phyloP scores from a whole-genome alignment of 1,139 yeast genomes.

The Geotrichum aggregatum region DNA sequence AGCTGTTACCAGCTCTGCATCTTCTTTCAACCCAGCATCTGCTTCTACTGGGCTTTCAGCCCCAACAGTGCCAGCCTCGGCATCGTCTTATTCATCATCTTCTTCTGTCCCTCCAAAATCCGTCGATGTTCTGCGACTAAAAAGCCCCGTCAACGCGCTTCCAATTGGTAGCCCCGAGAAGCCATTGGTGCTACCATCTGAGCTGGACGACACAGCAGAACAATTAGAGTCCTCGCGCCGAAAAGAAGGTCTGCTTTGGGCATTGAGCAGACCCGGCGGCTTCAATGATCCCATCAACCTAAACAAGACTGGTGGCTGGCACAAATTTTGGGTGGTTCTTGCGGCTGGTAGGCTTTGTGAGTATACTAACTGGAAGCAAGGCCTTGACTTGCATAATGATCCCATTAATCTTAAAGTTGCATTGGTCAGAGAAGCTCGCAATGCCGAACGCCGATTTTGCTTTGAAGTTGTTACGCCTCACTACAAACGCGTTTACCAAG shows the following conservation, averaged over 20 bases:
- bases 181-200: conserved; percentile 10
- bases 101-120: conserved; percentile 3
- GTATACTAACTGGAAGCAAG: conserved; percentile 78
- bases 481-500: conserved; percentile 74
- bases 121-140: conserved; percentile 6
- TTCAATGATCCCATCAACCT: conserved; percentile 50
- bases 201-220: conserved; percentile 17
- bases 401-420: conserved; percentile 76
- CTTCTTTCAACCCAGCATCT: neutral
- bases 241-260: conserved; percentile 59
- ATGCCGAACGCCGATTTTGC: conserved; percentile 51
- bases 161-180: conserved; percentile 18
- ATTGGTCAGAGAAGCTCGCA: conserved; percentile 52
- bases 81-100: neutral
- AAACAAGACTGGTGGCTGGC: conserved; percentile 76
- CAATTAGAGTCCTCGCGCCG: conserved; percentile 21
- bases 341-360: conserved; percentile 64
- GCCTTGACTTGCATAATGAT: conserved; percentile 55
- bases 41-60: neutral
- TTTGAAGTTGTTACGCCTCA: conserved; percentile 73
- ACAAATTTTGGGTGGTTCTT: conserved; percentile 82
- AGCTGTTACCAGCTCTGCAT: conserved; percentile 1
- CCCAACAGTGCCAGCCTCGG: neutral
- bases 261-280: conserved; percentile 44
- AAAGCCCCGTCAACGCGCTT: conserved; percentile 5